phyloP scores from a whole-genome alignment of 2,329 filamentous ascomycete genomes.

The Exophiala aquamarina region DNA sequence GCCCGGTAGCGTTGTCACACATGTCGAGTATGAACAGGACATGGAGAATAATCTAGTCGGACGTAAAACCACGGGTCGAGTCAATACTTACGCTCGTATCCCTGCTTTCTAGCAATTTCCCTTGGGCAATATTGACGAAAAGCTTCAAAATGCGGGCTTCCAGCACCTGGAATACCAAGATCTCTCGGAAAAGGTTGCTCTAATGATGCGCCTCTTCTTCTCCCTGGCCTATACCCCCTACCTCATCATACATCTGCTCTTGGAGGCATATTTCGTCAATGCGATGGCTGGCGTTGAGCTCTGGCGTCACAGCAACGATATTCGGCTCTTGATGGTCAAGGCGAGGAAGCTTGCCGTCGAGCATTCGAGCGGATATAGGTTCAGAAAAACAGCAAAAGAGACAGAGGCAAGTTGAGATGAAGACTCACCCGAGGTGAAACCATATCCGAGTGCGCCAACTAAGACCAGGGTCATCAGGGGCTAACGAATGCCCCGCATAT shows the following conservation, averaged over 20 bases:
- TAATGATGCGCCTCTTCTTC: constrained; percentile 52
- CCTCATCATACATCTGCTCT: constrained; percentile 44
- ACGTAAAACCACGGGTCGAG: too few species aligned
- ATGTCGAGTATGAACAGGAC: too few species aligned
- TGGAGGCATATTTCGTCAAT: constrained; percentile 47
- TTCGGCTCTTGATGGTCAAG: constrained; percentile 31
- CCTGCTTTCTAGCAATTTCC: constrained; percentile 34
- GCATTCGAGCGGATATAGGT: not conserved
- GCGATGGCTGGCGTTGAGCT: constrained; percentile 20
- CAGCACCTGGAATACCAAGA: constrained; percentile 46
- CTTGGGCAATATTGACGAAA: constrained; percentile 39
- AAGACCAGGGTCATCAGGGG: too few species aligned
- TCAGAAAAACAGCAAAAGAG: constrained; percentile 3
- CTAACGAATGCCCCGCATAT: too few species aligned
- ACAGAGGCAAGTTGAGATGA: too few species aligned
- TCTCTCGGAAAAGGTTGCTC: constrained; percentile 48
- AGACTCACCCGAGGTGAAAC: too few species aligned
- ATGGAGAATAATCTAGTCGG: too few species aligned
- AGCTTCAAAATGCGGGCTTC: constrained; percentile 46
- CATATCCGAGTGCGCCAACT: too few species aligned
- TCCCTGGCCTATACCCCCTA: constrained; percentile 49
- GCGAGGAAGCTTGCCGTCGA: constrained; percentile 26
- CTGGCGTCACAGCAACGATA: constrained; percentile 29
- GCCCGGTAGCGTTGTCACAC: too few species aligned
- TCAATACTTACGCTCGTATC: constrained; percentile 24